These are phyloP conservation scores for Herpetomonas samuelpessoai DNA, from an alignment of 208 protist genomes.

Conservation along the genomic window DNA sequence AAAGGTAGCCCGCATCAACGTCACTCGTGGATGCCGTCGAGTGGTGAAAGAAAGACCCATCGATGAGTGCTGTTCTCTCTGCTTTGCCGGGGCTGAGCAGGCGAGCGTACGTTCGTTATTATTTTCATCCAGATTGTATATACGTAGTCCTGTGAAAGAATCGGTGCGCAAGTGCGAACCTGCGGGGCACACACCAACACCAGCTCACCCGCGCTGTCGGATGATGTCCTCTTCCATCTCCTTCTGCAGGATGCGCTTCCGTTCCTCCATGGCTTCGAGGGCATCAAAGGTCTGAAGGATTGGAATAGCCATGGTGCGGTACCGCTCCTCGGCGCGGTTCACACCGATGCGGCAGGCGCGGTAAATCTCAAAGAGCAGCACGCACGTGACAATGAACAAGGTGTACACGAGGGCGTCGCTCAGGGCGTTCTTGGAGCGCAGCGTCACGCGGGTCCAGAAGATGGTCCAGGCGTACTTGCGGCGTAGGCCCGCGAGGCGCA, in stretches of 20 bases:
- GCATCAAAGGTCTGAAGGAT: constrained; percentile 80
- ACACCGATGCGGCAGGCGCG: constrained; percentile 74
- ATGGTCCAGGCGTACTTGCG: constrained; percentile 65
- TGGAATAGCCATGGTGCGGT: constrained; percentile 68
- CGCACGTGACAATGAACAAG: constrained; percentile 56
- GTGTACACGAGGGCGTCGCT: constrained; percentile 73
- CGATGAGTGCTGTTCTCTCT: too few relatives aligned
- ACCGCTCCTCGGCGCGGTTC: constrained; percentile 70
- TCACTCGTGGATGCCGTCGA: too few relatives aligned
- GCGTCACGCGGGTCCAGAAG: constrained; percentile 51
- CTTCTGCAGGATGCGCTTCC: constrained; percentile 29
- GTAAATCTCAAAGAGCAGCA: constrained; percentile 82
- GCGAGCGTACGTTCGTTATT: too few relatives aligned
- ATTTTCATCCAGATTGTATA: too few relatives aligned
- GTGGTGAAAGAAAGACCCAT: too few relatives aligned
- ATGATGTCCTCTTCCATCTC: constrained; percentile 84
- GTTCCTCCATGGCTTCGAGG: constrained; percentile 60
- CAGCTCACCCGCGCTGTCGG: constrained; percentile 13
- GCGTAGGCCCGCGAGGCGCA: constrained; percentile 25
- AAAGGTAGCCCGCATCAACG: too few relatives aligned
- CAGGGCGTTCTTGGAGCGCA: constrained; percentile 60
- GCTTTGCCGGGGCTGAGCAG: too few relatives aligned
- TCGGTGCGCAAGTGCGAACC: too few relatives aligned
- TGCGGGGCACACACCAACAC: background rate
- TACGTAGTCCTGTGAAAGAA: too few relatives aligned